Conservation (phyloP, 75 land plant species). For the Cupressus sempervirens region DNA sequence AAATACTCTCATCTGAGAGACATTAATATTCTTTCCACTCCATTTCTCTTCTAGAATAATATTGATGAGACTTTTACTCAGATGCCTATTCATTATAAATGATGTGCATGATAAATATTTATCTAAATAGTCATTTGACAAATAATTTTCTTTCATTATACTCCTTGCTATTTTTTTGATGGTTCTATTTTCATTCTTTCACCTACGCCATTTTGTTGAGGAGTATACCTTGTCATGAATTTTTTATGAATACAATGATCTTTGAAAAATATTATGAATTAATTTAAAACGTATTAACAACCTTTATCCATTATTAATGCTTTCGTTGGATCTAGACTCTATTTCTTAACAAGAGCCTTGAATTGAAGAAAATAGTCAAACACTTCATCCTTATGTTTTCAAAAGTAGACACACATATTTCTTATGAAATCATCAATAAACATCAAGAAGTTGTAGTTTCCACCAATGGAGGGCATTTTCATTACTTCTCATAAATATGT, state of each 20-base stretch:
- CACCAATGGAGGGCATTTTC: background rate
- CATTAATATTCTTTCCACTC: background rate
- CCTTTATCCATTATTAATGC: background rate
- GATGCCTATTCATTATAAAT: background rate
- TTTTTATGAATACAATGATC: background rate
- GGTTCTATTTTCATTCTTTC: background rate
- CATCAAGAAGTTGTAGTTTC: background rate
- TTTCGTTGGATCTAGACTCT: background rate
- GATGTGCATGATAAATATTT: background rate
- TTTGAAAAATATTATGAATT: background rate
- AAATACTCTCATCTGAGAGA: too few species aligned
- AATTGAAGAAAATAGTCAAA: background rate
- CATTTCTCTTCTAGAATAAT: background rate
- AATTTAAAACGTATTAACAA: background rate
- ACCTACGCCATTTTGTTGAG: background rate
- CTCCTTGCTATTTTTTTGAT: background rate
- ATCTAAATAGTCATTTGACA: background rate
- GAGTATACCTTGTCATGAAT: background rate
- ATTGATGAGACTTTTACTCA: background rate
- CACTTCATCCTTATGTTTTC: background rate
- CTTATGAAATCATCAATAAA: background rate
- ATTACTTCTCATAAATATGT: background rate
- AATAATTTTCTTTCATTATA: background rate
- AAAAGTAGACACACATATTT: background rate
- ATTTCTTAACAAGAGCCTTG: background rate